Percentiles rank a stretch among this genome's conserved stretches.
Evolutionary conservation across 2,329 filamentous ascomycete genomes (phyloP).

Genomic region (Trichoderma brevicompactum): DNA sequence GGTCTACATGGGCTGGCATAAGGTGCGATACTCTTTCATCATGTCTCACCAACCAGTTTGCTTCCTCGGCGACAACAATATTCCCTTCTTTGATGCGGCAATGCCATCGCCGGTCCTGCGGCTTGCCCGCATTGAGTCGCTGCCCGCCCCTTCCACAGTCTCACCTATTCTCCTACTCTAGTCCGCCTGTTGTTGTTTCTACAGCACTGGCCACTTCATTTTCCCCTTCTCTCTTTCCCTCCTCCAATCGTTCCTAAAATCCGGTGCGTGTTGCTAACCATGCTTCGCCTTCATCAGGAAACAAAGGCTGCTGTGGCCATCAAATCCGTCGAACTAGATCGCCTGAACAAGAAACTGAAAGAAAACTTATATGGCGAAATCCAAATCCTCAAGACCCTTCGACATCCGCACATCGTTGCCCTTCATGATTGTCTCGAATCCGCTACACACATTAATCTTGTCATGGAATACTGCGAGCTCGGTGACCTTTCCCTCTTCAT

Average conservation of each 20-base stretch:
- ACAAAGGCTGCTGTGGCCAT: conserved; percentile 85
- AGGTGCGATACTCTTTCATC: conserved; percentile 55
- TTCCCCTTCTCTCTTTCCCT: neutral
- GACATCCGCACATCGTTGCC: conserved; percentile 95
- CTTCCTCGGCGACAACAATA: neutral
- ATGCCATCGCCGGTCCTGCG: neutral
- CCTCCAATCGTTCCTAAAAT: neutral
- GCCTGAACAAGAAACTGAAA: conserved; percentile 93
- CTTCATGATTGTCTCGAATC: conserved; percentile 94
- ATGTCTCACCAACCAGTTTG: conserved; percentile 14
- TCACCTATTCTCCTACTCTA: too few relatives aligned
- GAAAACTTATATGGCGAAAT: conserved; percentile 97
- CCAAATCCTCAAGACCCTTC: conserved; percentile 87
- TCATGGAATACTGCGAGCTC: conserved; percentile 98
- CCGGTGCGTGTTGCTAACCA: conserved; percentile 10
- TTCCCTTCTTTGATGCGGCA: neutral
- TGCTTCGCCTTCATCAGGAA: conserved; percentile 55
- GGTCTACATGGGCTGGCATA: conserved; percentile 85
- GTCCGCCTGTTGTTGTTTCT: too few relatives aligned
- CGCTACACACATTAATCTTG: conserved; percentile 84
- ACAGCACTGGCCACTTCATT: neutral
- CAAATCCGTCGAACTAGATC: conserved; percentile 91
- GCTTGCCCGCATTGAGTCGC: neutral
- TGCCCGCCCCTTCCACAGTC: neutral
- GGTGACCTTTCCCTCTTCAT: conserved; percentile 95